These are phyloP conservation scores for Ulmus americana DNA, from an alignment of 331 rosid genomes.

Conservation along the genomic window DNA sequence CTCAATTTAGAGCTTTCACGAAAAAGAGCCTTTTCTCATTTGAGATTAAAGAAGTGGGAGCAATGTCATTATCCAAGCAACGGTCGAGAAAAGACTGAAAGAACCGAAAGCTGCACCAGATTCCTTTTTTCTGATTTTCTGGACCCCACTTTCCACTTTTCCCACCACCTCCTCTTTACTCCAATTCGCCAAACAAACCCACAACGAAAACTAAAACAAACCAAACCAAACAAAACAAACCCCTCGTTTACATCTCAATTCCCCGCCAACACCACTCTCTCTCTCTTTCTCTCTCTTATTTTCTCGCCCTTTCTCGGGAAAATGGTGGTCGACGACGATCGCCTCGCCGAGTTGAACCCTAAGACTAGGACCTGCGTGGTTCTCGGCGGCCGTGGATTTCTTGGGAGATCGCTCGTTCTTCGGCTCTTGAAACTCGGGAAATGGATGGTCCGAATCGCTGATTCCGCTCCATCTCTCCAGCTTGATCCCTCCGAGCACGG, in stretches of 20 bases:
- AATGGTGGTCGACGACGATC: conserved; percentile 57
- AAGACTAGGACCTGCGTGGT: conserved; percentile 67
- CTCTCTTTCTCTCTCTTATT: not conserved
- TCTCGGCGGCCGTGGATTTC: conserved; percentile 68
- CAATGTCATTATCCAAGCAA: not conserved
- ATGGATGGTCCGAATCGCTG: conserved; percentile 80
- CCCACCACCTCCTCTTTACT: not conserved
- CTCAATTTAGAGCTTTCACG: no score
- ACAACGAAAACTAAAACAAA: not conserved
- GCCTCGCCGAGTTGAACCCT: conserved; percentile 42
- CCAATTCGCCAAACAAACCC: not conserved
- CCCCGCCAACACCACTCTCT: conserved; percentile 11
- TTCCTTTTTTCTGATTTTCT: not conserved
- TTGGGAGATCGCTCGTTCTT: conserved; percentile 64
- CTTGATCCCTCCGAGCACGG: conserved; percentile 43
- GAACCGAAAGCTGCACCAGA: conserved; percentile 16
- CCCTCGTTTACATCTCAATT: not conserved
- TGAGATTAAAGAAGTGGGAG: not conserved
- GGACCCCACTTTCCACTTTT: not conserved
- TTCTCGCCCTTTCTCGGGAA: conserved; percentile 9
- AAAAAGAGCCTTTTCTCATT: no score
- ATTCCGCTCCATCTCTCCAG: conserved; percentile 48
- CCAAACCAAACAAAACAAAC: not conserved
- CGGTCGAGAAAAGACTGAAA: not conserved
- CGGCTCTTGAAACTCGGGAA: conserved; percentile 49